A percentile compares a stretch with the other conserved stretches of the same genome.
phyloP scores from a whole-genome alignment of 352 stramenopile species.

The Globisporangium uncinulatum region DNA sequence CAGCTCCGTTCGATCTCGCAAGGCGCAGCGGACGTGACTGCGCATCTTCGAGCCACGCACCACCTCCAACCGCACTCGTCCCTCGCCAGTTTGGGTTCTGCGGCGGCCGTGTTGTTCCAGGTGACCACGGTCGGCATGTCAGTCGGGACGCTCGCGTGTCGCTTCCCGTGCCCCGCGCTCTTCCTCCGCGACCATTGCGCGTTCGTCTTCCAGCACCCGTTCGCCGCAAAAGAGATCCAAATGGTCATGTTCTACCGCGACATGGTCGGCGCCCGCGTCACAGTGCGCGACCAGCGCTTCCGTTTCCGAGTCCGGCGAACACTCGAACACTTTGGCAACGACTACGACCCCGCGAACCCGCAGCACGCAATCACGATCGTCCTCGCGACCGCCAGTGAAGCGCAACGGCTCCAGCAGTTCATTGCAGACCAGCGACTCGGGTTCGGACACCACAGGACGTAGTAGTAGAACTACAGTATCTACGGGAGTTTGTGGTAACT shows the following conservation, averaged over 20 bases:
- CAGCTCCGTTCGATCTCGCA: slow-evolving; percentile 58
- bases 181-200: slow-evolving; percentile 47
- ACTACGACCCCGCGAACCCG: slow-evolving; percentile 52
- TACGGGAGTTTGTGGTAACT: too few relatives aligned
- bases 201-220: slow-evolving; percentile 74
- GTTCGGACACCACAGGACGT: background rate
- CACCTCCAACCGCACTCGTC: slow-evolving; percentile 21
- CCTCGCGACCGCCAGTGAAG: slow-evolving; percentile 40
- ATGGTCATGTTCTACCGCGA: slow-evolving; percentile 80
- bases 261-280: slow-evolving; percentile 44
- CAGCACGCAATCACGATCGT: slow-evolving; percentile 55
- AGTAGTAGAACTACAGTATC: too few relatives aligned
- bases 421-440: slow-evolving; percentile 12
- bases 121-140: slow-evolving; percentile 42
- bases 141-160: slow-evolving; percentile 53
- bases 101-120: slow-evolving; percentile 17
- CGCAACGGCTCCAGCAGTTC: slow-evolving; percentile 35
- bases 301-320: slow-evolving; percentile 35
- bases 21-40: slow-evolving; percentile 39
- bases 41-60: slow-evolving; percentile 38
- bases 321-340: slow-evolving; percentile 55
- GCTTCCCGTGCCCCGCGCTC: slow-evolving; percentile 50
- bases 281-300: slow-evolving; percentile 32
- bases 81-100: background rate
- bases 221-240: slow-evolving; percentile 50